Conservation (phyloP, 192 early-diverging fungal species). For the Podila verticillata region DNA sequence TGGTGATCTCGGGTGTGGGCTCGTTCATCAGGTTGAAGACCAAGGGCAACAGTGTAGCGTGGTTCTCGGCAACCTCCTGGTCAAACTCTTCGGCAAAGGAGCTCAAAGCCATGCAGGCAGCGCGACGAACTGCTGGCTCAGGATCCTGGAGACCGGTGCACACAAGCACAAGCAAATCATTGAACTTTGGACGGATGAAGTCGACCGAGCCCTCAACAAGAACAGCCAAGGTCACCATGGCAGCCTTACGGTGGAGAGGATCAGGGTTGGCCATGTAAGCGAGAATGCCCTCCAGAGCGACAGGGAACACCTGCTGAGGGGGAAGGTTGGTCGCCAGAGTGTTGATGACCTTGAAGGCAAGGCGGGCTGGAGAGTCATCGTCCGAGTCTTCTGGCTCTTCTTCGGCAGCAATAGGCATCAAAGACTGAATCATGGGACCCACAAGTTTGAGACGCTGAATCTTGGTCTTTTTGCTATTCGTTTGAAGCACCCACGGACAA, state of each 20-base stretch:
- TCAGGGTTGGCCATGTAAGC: slow-evolving; percentile 83
- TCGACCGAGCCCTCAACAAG: slow-evolving; percentile 90
- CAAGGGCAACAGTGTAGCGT: slow-evolving; percentile 84
- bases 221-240: slow-evolving; percentile 82
- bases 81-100: slow-evolving; percentile 85
- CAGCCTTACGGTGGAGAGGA: slow-evolving; percentile 82
- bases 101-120: slow-evolving; percentile 88
- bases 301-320: slow-evolving; percentile 89
- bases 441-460: slow-evolving; percentile 88
- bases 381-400: slow-evolving; percentile 82
- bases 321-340: slow-evolving; percentile 84
- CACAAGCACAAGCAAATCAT: slow-evolving; percentile 82
- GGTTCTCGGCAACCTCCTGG: slow-evolving; percentile 81
- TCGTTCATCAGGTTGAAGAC: slow-evolving; percentile 89
- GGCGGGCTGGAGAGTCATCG: slow-evolving; percentile 82
- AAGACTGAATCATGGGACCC: slow-evolving; percentile 74
- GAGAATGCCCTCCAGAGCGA: slow-evolving; percentile 75
- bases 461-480: slow-evolving; percentile 76
- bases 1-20: slow-evolving; percentile 73
- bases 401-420: slow-evolving; percentile 88
- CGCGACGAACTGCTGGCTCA: slow-evolving; percentile 79
- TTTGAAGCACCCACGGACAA: slow-evolving; percentile 8
- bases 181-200: slow-evolving; percentile 78
- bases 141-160: slow-evolving; percentile 84
- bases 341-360: slow-evolving; percentile 76